phyloP scores from a whole-genome alignment of 1,139 yeast genomes.

The Casaregolazyma suthepensis region DNA sequence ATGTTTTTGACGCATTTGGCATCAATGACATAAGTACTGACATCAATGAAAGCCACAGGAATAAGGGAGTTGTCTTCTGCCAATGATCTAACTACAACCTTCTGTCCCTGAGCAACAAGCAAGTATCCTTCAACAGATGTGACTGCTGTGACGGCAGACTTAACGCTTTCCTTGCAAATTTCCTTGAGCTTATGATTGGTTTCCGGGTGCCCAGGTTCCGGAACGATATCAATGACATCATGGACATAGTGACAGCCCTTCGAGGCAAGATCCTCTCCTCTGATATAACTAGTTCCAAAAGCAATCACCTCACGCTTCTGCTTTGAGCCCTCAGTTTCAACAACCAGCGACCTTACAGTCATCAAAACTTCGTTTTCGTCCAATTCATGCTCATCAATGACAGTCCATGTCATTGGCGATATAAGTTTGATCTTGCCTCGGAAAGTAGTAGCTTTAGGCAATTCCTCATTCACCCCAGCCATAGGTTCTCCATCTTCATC shows the following conservation, averaged over 20 bases:
- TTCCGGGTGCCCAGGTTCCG: constrained; percentile 86
- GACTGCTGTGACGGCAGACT: constrained; percentile 79
- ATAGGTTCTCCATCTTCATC: constrained; percentile 72
- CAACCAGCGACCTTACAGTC: constrained; percentile 51
- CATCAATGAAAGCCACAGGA: constrained; percentile 91
- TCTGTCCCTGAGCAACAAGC: constrained; percentile 83
- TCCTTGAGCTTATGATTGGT: constrained; percentile 73
- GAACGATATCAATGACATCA: constrained; percentile 79
- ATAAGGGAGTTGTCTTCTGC: constrained; percentile 75
- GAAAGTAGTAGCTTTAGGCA: constrained; percentile 48
- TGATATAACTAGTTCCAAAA: constrained; percentile 68
- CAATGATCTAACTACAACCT: constrained; percentile 66
- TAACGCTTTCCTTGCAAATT: constrained; percentile 67
- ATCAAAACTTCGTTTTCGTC: constrained; percentile 63
- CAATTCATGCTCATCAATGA: constrained; percentile 63
- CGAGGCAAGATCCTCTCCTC: constrained; percentile 79
- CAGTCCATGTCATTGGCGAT: constrained; percentile 71
- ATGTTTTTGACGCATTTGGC: constrained; percentile 79
- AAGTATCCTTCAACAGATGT: constrained; percentile 82
- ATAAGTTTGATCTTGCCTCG: constrained; percentile 59
- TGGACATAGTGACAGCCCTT: constrained; percentile 72
- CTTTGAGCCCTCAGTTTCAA: constrained; percentile 50
- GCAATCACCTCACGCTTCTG: constrained; percentile 64
- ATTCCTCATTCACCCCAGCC: constrained; percentile 50
- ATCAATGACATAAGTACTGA: constrained; percentile 72